Evolutionary conservation across 2,329 filamentous ascomycete species (phyloP).

Genomic region (Diaporthe vexans): DNA sequence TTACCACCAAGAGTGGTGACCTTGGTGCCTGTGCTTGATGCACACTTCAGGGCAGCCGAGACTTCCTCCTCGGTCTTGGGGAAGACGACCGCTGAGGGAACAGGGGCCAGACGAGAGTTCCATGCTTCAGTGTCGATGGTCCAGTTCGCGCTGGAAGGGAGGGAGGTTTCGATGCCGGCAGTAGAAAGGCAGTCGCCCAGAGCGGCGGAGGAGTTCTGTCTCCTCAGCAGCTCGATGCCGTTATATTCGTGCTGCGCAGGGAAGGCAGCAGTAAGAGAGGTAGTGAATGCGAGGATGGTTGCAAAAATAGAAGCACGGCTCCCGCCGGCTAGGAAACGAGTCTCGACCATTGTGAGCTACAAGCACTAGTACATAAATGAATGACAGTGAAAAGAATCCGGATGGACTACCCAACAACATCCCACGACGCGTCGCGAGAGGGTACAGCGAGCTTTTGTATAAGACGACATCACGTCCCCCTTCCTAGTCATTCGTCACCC

Average conservation of each 20-base stretch:
- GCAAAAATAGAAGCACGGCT: constrained; percentile 33
- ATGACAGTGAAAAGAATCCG: neutral
- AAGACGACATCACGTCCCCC: neutral
- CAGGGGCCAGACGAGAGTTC: constrained; percentile 27
- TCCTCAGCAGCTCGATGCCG: neutral
- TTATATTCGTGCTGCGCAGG: neutral
- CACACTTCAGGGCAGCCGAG: constrained; percentile 15
- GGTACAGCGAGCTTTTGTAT: constrained; percentile 4
- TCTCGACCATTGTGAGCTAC: constrained; percentile 25
- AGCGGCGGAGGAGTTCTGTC: neutral
- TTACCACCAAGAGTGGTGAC: constrained; percentile 36
- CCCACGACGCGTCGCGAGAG: neutral
- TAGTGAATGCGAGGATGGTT: constrained; percentile 17
- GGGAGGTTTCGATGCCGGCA: constrained; percentile 23
- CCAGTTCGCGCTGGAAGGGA: constrained; percentile 25
- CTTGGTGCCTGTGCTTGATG: constrained; percentile 17
- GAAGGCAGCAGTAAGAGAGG: constrained; percentile 1
- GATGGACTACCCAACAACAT: rapidly evolving
- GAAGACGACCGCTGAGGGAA: constrained; percentile 28
- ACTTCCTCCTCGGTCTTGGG: constrained; percentile 30
- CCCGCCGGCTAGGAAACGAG: constrained; percentile 30
- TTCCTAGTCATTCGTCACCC: neutral
- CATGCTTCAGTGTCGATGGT: constrained; percentile 26
- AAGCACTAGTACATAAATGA: constrained; percentile 17
- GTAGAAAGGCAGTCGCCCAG: constrained; percentile 15